Evolutionary conservation across 371 early-diverging fungal species (phyloP).

Genomic region (Funneliformis caledonium): DNA sequence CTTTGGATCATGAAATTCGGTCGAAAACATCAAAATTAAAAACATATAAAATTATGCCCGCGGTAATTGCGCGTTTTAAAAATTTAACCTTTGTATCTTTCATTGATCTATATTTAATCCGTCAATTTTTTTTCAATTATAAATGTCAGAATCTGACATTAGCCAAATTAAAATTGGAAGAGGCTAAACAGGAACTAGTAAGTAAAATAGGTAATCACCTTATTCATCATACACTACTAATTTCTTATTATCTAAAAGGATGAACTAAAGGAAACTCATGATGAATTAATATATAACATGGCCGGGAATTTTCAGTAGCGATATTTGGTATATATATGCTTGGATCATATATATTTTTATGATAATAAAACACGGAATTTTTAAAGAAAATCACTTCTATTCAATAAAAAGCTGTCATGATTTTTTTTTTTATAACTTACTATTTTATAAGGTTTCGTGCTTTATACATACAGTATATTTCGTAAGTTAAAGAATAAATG

Average conservation of each 20-base stretch:
- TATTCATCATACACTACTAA: background rate
- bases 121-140: background rate
- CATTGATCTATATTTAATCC: background rate
- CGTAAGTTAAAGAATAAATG: too few species aligned
- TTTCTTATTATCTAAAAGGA: conserved; percentile 6
- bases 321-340: too few species aligned
- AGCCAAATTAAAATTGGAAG: conserved; percentile 10
- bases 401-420: too few species aligned
- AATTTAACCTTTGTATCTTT: background rate
- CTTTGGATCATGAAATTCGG: background rate
- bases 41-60: conserved; percentile 26
- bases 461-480: too few species aligned
- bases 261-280: background rate
- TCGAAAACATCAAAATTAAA: conserved; percentile 15
- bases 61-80: background rate
- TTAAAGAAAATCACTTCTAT: too few species aligned
- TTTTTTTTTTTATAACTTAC: too few species aligned
- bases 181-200: conserved; percentile 21
- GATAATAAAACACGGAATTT: too few species aligned
- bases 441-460: too few species aligned
- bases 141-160: background rate
- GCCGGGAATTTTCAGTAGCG: conserved; percentile 15
- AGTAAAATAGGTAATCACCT: background rate
- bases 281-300: conserved; percentile 19
- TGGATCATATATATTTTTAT: too few species aligned